Base-by-base conservation (phyloP, 1,284 basidiomycete genomes). In the Hortiboletus rubellus region DNA sequence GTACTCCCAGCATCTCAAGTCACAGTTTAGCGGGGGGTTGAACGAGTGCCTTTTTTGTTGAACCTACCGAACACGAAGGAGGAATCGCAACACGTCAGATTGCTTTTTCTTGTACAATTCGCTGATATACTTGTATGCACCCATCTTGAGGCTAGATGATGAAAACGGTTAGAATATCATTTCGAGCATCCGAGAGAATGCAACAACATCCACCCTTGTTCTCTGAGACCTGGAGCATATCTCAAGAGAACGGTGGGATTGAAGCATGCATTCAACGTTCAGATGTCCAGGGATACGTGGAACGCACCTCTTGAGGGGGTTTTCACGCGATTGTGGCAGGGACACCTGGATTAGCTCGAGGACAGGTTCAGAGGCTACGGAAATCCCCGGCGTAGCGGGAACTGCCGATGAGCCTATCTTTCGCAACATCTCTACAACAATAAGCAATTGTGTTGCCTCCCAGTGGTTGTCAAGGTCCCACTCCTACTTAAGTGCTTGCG, bases 71-170 rank as follows among this genome's bases (percentile, higher is more conserved):
- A 99, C 96, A 72, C 96, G 96, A 73, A 98, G 91, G 69, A 99
- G 86, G 85, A 99, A 99, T 69, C 95, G 94, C 76, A 98, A 87
- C 67, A 99, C 94, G 81, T 98, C 96, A 73, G 90, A 93, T 81
- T 96, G 93, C 80, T 96, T 96, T 80, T 93, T 93, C 81, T 92
- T 91, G 86, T 92, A 91, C 63, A 98, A 83, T 83, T 98, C 96
- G 71, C 92, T 88, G 73, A 98, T 89, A 78, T 99, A 98, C 80
- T 96, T 97, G 90, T 96, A 96, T 74, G 94, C 90, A 73, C 90
- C 90, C 89, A 92, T 92, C 72, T 78, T 79, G 62, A 70, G 51
- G 59, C 70, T 72, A 54, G 46, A 55, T 50, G 50, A 54, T 44
- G 30, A 46, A 60, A 52, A 47, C n/a, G 10, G 58, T 72, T 57